Evolutionary conservation across 306 rosid species (phyloP).

Genomic region (Pterocarpus santalinus): DNA sequence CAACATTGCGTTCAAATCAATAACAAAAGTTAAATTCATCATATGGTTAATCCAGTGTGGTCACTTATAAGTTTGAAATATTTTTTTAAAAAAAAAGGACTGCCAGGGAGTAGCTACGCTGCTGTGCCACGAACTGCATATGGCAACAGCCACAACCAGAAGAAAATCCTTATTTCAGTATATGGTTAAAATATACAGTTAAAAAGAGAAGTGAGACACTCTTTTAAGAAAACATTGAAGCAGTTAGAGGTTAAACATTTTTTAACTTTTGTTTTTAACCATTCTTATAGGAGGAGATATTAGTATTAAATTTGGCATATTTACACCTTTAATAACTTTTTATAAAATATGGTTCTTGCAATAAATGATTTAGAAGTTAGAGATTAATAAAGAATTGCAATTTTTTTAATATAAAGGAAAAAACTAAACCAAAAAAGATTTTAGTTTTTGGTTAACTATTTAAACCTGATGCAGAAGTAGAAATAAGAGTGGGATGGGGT

Average conservation of each 20-base stretch:
- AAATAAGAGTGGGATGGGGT: background rate
- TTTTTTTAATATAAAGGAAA: no score
- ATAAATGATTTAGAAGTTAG: background rate
- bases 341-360: no score
- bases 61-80: background rate
- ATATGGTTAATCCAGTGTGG: background rate
- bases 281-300: background rate
- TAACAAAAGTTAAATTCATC: background rate
- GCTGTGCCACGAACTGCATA: background rate
- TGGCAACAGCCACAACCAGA: background rate
- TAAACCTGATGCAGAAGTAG: constrained; percentile 8
- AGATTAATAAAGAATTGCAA: background rate
- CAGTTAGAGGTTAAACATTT: background rate
- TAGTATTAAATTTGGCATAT: no score
- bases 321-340: no score
- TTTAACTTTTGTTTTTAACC: background rate
- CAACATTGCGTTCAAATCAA: background rate
- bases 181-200: background rate
- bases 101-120: background rate
- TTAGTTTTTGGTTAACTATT: background rate
- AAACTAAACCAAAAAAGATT: no score
- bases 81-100: no score
- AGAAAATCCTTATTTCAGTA: no score
- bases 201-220: background rate
- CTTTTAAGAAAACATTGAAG: background rate